Conservation (phyloP, 345 rosid species). For the Corchorus capsularis region DNA sequence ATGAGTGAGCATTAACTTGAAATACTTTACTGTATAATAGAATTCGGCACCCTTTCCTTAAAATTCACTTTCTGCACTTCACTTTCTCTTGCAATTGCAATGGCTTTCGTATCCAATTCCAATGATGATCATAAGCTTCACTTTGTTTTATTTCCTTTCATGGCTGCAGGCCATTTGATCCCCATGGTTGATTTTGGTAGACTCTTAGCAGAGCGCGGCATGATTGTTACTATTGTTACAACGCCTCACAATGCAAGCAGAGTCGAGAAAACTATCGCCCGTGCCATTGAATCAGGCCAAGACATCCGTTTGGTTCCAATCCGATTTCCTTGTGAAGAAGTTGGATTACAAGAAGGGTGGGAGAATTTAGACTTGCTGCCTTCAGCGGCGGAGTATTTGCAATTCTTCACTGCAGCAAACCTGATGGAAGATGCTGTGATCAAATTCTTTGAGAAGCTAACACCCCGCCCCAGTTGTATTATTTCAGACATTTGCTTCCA, state of each 20-base stretch:
- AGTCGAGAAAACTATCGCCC: neutral
- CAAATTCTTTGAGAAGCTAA: neutral
- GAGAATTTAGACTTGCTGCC: neutral
- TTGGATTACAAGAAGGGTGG: neutral
- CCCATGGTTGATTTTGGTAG: neutral
- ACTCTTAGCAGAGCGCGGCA: neutral
- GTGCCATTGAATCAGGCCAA: too few species aligned
- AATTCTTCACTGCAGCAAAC: neutral
- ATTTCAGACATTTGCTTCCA: neutral
- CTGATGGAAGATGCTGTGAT: neutral
- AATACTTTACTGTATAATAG: too few species aligned
- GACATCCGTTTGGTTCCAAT: too few species aligned
- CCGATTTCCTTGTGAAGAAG: too few species aligned
- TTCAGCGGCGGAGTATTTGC: neutral
- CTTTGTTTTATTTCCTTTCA: neutral
- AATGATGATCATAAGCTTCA: too few species aligned
- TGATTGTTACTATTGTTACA: neutral
- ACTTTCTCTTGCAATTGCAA: too few species aligned
- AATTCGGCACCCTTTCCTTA: too few species aligned
- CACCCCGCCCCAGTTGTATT: neutral
- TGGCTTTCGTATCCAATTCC: too few species aligned
- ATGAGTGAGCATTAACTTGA: too few species aligned
- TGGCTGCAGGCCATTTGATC: neutral
- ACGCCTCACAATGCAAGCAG: neutral
- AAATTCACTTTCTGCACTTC: too few species aligned